Percentiles rank a stretch among this genome's conserved stretches.
Conservation (phyloP, 805 yeast genomes). For the Spathaspora sp. region DNA sequence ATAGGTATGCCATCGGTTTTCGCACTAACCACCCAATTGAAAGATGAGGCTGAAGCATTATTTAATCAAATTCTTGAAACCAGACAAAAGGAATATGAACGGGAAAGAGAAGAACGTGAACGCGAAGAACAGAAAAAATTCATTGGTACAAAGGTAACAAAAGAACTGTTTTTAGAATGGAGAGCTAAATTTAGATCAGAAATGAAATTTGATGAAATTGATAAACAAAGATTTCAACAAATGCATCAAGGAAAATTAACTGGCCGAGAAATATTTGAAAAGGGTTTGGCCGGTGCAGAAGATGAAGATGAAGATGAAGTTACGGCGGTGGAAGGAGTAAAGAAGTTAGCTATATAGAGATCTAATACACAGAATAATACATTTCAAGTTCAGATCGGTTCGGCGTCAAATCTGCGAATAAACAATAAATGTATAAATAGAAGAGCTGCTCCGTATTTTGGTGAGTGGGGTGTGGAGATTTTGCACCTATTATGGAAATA, state of each 20-base stretch:
- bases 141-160: constrained; percentile 84
- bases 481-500: neutral
- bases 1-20: constrained; percentile 92
- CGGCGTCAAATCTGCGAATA: neutral
- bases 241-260: constrained; percentile 76
- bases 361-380: neutral
- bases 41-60: constrained; percentile 73
- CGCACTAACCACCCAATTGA: constrained; percentile 69
- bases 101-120: constrained; percentile 66
- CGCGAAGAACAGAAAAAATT: constrained; percentile 85
- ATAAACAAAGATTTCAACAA: constrained; percentile 45
- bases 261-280: constrained; percentile 87
- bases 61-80: constrained; percentile 55
- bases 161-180: constrained; percentile 74
- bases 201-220: constrained; percentile 61
- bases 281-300: constrained; percentile 65
- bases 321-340: neutral
- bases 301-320: constrained; percentile 33
- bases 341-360: constrained; percentile 3
- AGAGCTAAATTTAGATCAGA: constrained; percentile 67
- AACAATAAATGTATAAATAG: no score
- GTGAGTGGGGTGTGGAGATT: neutral
- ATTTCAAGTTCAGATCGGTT: neutral
- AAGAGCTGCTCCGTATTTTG: no score
- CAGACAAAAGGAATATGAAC: constrained; percentile 44